phyloP scores from a whole-genome alignment of 306 rosid genomes.

The Medicago ruthenica region DNA sequence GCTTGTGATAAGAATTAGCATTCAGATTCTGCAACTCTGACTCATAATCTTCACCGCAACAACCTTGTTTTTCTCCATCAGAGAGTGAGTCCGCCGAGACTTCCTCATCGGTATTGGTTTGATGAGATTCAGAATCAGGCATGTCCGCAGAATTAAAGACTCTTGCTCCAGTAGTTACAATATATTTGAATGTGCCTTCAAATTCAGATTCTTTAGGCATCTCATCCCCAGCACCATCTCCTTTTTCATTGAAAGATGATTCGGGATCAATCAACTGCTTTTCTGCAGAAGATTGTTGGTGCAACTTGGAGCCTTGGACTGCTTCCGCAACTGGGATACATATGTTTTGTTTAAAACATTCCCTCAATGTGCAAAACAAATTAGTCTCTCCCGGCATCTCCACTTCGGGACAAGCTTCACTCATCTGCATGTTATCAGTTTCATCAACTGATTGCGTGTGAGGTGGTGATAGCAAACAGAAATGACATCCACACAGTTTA shows the following conservation, averaged over 20 bases:
- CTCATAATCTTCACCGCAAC: conserved; percentile 9
- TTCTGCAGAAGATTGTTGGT: conserved; percentile 35
- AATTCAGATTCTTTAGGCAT: conserved; percentile 32
- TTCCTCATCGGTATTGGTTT: conserved; percentile 26
- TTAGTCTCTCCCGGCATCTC: conserved; percentile 44
- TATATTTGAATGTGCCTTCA: conserved; percentile 10
- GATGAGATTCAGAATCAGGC: conserved; percentile 42
- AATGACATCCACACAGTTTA: conserved; percentile 10
- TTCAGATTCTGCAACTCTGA: conserved; percentile 32
- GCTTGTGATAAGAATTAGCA: conserved; percentile 35
- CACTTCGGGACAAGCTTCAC: conserved; percentile 33
- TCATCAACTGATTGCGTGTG: conserved; percentile 40
- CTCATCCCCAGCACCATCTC: conserved; percentile 24
- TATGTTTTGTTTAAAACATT: conserved; percentile 41
- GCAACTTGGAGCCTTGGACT: conserved; percentile 36
- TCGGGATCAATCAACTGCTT: conserved; percentile 19
- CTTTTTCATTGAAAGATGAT: conserved; percentile 21
- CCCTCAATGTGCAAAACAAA: conserved; percentile 46
- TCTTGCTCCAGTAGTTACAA: conserved; percentile 2
- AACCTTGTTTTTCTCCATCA: conserved; percentile 35
- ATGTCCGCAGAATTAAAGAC: conserved; percentile 20
- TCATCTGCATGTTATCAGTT: not conserved
- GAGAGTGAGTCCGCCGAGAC: conserved; percentile 34
- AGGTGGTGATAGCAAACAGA: conserved; percentile 39
- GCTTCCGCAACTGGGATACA: conserved; percentile 47